Conservation (phyloP, 148 eudicot genomes). For the Rhododendron ferrugineum region DNA sequence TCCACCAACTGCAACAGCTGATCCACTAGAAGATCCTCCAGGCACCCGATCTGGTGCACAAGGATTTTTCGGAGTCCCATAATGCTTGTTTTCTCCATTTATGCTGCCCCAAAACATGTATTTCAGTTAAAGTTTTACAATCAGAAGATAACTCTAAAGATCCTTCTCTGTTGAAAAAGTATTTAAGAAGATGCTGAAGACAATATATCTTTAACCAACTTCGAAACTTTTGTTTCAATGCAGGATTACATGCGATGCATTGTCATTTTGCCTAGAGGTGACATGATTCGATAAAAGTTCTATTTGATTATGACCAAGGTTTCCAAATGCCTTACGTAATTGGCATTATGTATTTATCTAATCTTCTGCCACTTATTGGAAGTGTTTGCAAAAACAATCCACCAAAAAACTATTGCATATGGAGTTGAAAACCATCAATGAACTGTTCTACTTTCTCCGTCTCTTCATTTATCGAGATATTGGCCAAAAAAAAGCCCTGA, state of each 20-base stretch:
- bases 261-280: not conserved
- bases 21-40: conserved; percentile 96
- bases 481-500: not conserved
- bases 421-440: not conserved
- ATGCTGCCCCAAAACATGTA: conserved; percentile 39
- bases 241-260: not conserved
- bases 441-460: not conserved
- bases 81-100: conserved; percentile 79
- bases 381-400: not conserved
- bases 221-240: not conserved
- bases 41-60: conserved; percentile 74
- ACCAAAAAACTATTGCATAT: not conserved
- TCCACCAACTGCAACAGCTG: conserved; percentile 91
- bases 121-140: not conserved
- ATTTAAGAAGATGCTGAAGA: not conserved
- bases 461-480: not conserved
- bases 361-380: not conserved
- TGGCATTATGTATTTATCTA: not conserved
- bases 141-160: not conserved
- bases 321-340: not conserved
- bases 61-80: conserved; percentile 87
- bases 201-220: not conserved
- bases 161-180: not conserved
- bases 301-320: not conserved
- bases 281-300: not conserved